These are phyloP conservation scores for Apiotrichum veenhuisii DNA, from an alignment of 1,284 basidiomycete genomes.

Conservation along the genomic window DNA sequence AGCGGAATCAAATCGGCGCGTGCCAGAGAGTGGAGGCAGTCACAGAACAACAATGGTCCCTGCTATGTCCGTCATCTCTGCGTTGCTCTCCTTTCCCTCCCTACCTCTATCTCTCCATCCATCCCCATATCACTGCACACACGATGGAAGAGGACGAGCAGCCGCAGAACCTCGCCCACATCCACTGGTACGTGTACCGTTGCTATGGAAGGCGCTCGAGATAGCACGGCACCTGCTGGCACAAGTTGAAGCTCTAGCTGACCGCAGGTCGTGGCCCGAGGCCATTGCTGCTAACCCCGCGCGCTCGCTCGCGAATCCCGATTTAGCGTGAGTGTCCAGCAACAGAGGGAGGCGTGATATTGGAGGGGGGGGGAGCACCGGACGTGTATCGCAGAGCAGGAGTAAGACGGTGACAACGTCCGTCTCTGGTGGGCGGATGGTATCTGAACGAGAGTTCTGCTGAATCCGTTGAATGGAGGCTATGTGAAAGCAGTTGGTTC, in stretches of 20 bases:
- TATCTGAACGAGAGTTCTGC: no score
- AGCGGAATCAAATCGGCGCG: slow-evolving; percentile 7
- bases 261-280: slow-evolving; percentile 44
- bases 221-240: neutral
- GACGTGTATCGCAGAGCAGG: no score
- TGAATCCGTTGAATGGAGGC: no score
- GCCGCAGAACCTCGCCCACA: slow-evolving; percentile 43
- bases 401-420: no score
- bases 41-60: slow-evolving; percentile 3
- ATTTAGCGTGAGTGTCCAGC: slow-evolving; percentile 31
- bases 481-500: no score
- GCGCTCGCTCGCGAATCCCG: slow-evolving; percentile 34
- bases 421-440: no score
- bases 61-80: no score
- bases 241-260: slow-evolving; percentile 2
- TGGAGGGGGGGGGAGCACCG: no score
- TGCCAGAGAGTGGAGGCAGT: slow-evolving; percentile 8
- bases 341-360: neutral
- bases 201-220: no score
- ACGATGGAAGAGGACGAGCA: slow-evolving; percentile 32
- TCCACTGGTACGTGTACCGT: slow-evolving; percentile 35
- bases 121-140: neutral
- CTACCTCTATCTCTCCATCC: neutral
- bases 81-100: no score
- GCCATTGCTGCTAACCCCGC: slow-evolving; percentile 41